Evolutionary conservation across 495 filamentous ascomycete genomes (phyloP).

Genomic region (Daldinia vernicosa): DNA sequence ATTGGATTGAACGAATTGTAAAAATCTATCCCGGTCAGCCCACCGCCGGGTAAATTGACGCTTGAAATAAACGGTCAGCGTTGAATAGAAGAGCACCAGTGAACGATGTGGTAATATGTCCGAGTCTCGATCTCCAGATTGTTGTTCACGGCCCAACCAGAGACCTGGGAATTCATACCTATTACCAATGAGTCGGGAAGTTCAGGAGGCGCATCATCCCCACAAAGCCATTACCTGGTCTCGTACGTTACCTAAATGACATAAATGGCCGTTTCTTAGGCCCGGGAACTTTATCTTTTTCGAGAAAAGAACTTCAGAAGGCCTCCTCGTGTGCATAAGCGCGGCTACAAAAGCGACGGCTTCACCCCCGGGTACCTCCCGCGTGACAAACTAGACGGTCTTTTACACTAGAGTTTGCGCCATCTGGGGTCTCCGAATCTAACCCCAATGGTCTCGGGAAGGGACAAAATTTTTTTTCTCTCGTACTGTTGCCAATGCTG

Average conservation of each 20-base stretch:
- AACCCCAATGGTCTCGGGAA: slow-evolving; percentile 1
- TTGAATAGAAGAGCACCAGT: slow-evolving; percentile 2
- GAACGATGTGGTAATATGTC: slow-evolving; percentile 26
- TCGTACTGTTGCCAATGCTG: not conserved
- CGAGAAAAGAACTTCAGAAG: slow-evolving; percentile 5
- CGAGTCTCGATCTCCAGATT: slow-evolving; percentile 14
- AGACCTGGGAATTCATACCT: slow-evolving; percentile 17
- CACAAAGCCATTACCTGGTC: slow-evolving; percentile 13
- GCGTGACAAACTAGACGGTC: not conserved
- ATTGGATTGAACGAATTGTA: not conserved
- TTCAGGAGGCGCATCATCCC: slow-evolving; percentile 4
- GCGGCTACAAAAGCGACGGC: not conserved
- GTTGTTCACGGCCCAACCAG: slow-evolving; percentile 19
- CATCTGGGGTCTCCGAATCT: slow-evolving; percentile 16
- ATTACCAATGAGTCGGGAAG: not conserved
- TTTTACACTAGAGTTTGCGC: not conserved
- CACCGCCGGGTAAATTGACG: slow-evolving; percentile 14
- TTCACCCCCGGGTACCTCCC: not conserved
- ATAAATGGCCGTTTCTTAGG: slow-evolving; percentile 8
- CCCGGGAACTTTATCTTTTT: slow-evolving; percentile 10
- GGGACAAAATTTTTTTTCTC: not conserved
- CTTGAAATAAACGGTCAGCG: slow-evolving; percentile 27
- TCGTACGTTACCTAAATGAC: slow-evolving; percentile 3
- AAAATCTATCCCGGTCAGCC: not conserved
- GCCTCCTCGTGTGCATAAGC: slow-evolving; percentile 17